phyloP scores from a whole-genome alignment of 208 protist species.

The Leishmania tarentolae region DNA sequence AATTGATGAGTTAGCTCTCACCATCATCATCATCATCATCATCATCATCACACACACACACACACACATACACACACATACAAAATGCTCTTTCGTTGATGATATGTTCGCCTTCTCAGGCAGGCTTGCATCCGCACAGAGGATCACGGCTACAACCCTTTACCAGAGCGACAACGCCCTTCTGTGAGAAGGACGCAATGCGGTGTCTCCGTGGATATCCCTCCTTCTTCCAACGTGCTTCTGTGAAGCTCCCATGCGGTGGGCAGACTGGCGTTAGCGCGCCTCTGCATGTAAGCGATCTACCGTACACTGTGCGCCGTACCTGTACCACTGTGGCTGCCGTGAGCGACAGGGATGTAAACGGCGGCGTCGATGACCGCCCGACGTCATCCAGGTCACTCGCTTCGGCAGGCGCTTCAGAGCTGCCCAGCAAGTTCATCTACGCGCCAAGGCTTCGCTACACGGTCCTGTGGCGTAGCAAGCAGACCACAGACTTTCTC shows the following conservation, averaged over 20 bases:
- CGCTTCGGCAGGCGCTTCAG: not conserved
- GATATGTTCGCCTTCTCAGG: not conserved
- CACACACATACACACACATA: not conserved
- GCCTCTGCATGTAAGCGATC: not conserved
- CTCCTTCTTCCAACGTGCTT: not conserved
- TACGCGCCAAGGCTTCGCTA: slow-evolving; percentile 66
- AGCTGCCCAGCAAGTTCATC: slow-evolving; percentile 14
- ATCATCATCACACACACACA: not conserved
- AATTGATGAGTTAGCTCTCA: not conserved
- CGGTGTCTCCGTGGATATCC: not conserved
- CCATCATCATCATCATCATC: too few species aligned
- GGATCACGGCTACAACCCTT: not conserved
- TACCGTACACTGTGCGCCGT: not conserved
- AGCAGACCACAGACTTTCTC: slow-evolving; percentile 59
- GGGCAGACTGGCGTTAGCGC: not conserved
- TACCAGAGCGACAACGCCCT: too few species aligned
- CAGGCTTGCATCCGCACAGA: not conserved
- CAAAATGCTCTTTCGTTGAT: not conserved
- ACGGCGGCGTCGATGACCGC: not conserved
- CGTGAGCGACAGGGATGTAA: not conserved
- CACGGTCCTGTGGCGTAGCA: slow-evolving; percentile 61
- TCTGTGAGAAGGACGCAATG: not conserved
- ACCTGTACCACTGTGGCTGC: not conserved
- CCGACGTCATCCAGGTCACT: not conserved
- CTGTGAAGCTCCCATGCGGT: not conserved